Base-by-base conservation (phyloP, 2,329 filamentous ascomycete species). In the Madurella fahalii region DNA sequence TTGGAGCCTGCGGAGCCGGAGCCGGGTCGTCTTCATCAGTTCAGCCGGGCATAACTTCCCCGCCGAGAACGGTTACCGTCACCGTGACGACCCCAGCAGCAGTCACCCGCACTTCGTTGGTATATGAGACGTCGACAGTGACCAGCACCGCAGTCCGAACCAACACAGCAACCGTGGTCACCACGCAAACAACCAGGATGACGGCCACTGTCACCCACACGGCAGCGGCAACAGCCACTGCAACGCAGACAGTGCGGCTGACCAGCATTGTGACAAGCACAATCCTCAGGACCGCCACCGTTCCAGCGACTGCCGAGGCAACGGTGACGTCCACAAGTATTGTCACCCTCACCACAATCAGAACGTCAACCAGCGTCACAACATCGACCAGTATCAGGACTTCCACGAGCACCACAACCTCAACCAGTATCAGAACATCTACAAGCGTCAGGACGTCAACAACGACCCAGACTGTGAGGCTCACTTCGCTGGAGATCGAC, bases 401-500 rank as follows among this genome's bases (percentile, higher is more conserved):
- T 11, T 42, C 49, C 32, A 61, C 57, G 2, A 58, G 59, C 5
- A 30, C 47, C 18, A 61, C 60, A 17, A 32, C 41, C 12, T 47
- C 40, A 7, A 49, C 47, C 17, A 58, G 56, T 2, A 34, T 46
- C n/a, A 52, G 31, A 95, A 83, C 0, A 89, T 90, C 94, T 87
- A 61, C 58, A 9, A 58, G 50, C 31, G 41, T 60, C 7, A 54
- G 16, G n/a, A 63, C 62, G 1, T 34, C 47, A 11, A 60, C 51
- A 3, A 42, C 40, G 8, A 61, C 53, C 9, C 47, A 43, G 2
- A 61, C 58, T 1, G 49, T 57, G 2, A 47, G 45, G 0, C 25
- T 51, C 5, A 53, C 57, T 0, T 54, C 52, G 2, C 1, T 46
- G 2, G 9, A 17, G 5, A 40, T 50, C 45, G 44, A 59, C 41